Evolutionary conservation across 208 protist genomes (phyloP), one percentile per base, ranked within the genome.

Genomic region (Strigomonas galati): DNA sequence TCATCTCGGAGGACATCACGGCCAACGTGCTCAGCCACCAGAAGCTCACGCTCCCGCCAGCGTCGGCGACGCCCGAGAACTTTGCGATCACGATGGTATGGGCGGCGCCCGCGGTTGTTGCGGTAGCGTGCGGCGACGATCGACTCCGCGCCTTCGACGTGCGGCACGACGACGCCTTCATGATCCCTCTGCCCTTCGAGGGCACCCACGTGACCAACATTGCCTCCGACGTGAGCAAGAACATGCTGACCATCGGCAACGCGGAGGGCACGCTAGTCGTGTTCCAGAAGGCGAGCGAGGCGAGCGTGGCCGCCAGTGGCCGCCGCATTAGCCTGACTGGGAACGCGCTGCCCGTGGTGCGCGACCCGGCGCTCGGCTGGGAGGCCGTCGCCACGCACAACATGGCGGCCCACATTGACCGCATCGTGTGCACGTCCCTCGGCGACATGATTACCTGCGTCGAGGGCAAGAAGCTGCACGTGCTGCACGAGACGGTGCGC

Each of bases 401-500:
- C 43, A 67, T 95, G 10, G 78, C 72, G 46, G 83, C 83, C 28
- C 71, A 69, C 48, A 81, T 91, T 2, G 78, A 93, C 67, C 71
- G 75, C 46, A 74, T 93, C 48, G 43, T 79, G 48, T 85, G 91
- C 37, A 86, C 65, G 21, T 72, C 76, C 19, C 54, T 78, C 12
- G 81, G 85, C 28, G 76, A 90, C 64, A 77, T 94, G 49, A 79
- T 80, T 40, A 64, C 85, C 31, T 78, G 80, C 57, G 76, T 74
- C 31, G 65, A 66, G 37, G 84, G 73, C 4, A 79, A 78, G 19
- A 75, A 84, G 54, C 56, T 96, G 55, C 74, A 89, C 63, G 78
- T 96, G 35, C 78, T 97, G 27, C 89, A 93, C 53, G 93, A 96
- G 69, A 93, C 88, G 49, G 74, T 86, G 32, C 88, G 92, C 17